Evolutionary conservation across 495 filamentous ascomycete genomes (phyloP), one percentile per base, ranked within the genome.

Genomic region (Podospora sp.): DNA sequence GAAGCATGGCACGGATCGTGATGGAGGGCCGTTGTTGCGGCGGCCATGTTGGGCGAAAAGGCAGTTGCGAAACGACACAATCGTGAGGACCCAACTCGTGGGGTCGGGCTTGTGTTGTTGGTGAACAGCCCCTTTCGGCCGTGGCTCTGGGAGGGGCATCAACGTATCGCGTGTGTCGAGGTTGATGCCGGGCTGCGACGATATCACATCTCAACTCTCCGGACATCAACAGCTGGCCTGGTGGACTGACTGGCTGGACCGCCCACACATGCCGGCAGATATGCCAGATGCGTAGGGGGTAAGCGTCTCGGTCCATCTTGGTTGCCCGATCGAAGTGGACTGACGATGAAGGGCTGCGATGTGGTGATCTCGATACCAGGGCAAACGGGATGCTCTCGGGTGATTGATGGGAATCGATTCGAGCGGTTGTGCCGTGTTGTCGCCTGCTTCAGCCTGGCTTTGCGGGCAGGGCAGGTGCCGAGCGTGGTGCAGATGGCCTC

Each of bases 401-500:
- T 24, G 53, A 26, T 57, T 57, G 53, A 57, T 25, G 53, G 22
- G 53, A 57, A 57, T 57, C 22, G 53, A 57, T 24, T 24, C 22
- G 26, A 57, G 22, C 53, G 53, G 53, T 57, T 27, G 22, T 46
- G 9, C 40, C 40, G 16, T 12, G 5, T 46, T 46, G 40, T 46
- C 16, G 40, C 40, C 40, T 46, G 40, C 40, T 18, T 14, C 40
- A 46, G 40, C 11, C 40, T 46, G 16, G 40, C 9, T 46, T 46
- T 46, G 12, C 40, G 12, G 40, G 40, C 40, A 46, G 40, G 12
- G 40, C 40, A 46, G 40, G 40, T 46, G 40, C 40, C 40, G 40
- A 46, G 11, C 49, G 53, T 52, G 29, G 26, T 40, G 69, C 35
- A 26, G 22, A 65, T 33, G 69, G 56, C 56, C 49, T 59, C 69